A percentile compares a stretch with the other conserved stretches of the same genome.
Evolutionary conservation across 2,329 filamentous ascomycete genomes (phyloP).

Genomic region (Exophiala sp.): DNA sequence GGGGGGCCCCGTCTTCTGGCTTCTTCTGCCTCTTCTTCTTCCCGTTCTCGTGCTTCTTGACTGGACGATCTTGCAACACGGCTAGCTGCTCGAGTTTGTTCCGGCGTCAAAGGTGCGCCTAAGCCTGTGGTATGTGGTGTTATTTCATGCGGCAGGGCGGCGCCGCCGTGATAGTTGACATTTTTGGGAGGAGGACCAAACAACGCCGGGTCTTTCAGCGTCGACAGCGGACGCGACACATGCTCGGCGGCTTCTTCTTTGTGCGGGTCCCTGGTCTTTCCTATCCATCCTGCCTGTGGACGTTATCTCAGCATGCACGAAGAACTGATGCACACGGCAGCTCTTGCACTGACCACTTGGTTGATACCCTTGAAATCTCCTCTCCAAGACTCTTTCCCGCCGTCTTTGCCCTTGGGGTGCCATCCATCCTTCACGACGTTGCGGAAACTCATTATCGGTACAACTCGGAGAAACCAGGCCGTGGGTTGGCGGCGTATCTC

Average conservation of each 20-base stretch:
- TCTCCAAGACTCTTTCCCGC: constrained; percentile 50
- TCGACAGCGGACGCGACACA: constrained; percentile 58
- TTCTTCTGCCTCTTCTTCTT: too few species aligned
- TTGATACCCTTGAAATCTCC: constrained; percentile 54
- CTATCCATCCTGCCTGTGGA: constrained; percentile 52
- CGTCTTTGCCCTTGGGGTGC: constrained; percentile 50
- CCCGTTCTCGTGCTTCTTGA: too few species aligned
- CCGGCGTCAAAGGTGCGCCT: constrained; percentile 41
- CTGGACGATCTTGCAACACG: constrained; percentile 30
- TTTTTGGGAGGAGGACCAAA: constrained; percentile 79
- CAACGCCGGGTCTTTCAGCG: constrained; percentile 66
- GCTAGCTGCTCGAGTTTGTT: constrained; percentile 34
- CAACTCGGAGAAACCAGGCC: neutral
- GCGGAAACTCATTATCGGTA: constrained; percentile 33
- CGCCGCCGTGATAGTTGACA: constrained; percentile 45
- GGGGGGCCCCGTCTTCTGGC: constrained; percentile 43
- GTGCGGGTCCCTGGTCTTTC: constrained; percentile 48
- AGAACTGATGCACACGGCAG: neutral
- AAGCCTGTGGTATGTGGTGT: constrained; percentile 40
- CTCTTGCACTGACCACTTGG: constrained; percentile 44
- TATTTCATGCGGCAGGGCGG: constrained; percentile 41
- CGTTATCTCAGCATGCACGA: neutral
- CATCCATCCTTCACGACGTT: constrained; percentile 48
- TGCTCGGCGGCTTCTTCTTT: constrained; percentile 39
- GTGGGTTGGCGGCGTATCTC: too few species aligned